Evolutionary conservation across 495 filamentous ascomycete species (phyloP).

Genomic region (Daldinia grandis): DNA sequence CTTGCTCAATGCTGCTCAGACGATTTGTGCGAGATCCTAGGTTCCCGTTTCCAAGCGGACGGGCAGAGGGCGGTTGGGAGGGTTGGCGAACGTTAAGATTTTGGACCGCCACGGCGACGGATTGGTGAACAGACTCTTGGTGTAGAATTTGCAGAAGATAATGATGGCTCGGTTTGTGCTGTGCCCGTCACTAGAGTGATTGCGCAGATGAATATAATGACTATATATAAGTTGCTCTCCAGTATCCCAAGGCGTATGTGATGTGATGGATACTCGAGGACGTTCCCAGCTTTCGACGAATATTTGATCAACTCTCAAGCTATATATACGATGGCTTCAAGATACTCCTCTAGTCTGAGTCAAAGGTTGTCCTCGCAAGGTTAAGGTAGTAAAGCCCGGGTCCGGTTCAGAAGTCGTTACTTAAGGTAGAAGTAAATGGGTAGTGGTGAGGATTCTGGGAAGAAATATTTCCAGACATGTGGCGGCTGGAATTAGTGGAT

Average conservation of each 20-base stretch:
- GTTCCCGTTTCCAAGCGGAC: slow-evolving; percentile 34
- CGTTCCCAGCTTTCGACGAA: slow-evolving; percentile 9
- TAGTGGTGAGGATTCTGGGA: slow-evolving; percentile 26
- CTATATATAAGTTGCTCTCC: slow-evolving; percentile 18
- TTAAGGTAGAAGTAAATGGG: slow-evolving; percentile 32
- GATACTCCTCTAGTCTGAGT: slow-evolving; percentile 31
- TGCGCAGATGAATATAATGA: slow-evolving; percentile 22
- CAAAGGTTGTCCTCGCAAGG: slow-evolving; percentile 29
- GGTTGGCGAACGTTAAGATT: slow-evolving; percentile 27
- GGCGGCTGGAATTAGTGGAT: slow-evolving; percentile 44
- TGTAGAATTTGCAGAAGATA: slow-evolving; percentile 11
- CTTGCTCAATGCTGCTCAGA: slow-evolving; percentile 35
- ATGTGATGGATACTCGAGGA: slow-evolving; percentile 17
- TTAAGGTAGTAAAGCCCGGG: slow-evolving; percentile 25
- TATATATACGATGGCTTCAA: slow-evolving; percentile 28
- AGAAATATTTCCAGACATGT: slow-evolving; percentile 41
- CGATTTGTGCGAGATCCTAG: slow-evolving; percentile 35
- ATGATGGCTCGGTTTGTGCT: slow-evolving; percentile 9
- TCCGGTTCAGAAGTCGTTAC: slow-evolving; percentile 35
- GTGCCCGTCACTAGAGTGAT: slow-evolving; percentile 7
- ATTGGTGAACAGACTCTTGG: slow-evolving; percentile 23
- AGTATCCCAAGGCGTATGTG: slow-evolving; percentile 16
- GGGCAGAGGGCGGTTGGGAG: slow-evolving; percentile 33
- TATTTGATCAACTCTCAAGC: slow-evolving; percentile 19
- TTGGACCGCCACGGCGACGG: slow-evolving; percentile 44